Evolutionary conservation across 2,329 filamentous ascomycete genomes (phyloP).

Genomic region (Grosmannia huntii): DNA sequence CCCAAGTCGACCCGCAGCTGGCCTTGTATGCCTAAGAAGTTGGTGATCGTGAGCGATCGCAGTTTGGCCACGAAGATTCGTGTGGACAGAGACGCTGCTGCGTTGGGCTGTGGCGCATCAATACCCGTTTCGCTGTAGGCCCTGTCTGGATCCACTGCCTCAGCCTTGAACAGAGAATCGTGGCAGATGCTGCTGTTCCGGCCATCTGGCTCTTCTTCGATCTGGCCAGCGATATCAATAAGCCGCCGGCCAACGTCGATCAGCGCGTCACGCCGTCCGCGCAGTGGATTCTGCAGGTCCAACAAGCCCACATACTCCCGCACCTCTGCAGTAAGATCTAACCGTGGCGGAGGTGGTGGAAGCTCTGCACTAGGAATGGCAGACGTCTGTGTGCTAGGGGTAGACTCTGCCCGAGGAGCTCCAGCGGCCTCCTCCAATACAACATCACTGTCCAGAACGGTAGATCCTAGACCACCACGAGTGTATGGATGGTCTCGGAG

Average conservation of each 20-base stretch:
- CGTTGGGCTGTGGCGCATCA: background rate
- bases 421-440: background rate
- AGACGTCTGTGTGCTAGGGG: background rate
- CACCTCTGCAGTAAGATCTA: background rate
- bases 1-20: constrained; percentile 17
- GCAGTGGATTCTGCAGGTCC: background rate
- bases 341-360: background rate
- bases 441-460: background rate
- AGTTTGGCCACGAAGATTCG: constrained; percentile 16
- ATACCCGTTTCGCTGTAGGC: background rate
- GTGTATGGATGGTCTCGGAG: constrained; percentile 2
- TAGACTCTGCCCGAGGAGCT: background rate
- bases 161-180: background rate
- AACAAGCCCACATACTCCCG: background rate
- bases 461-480: background rate
- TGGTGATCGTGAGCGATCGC: constrained; percentile 18
- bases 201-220: background rate
- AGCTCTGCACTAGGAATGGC: too few relatives aligned
- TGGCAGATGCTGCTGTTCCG: background rate
- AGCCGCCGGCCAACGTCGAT: background rate
- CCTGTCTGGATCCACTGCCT: background rate
- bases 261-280: background rate
- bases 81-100: background rate
- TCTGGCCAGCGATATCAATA: background rate
- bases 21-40: constrained; percentile 20